Base-by-base conservation (phyloP, 2,329 filamentous ascomycete genomes). In the Trichoderma sp. region DNA sequence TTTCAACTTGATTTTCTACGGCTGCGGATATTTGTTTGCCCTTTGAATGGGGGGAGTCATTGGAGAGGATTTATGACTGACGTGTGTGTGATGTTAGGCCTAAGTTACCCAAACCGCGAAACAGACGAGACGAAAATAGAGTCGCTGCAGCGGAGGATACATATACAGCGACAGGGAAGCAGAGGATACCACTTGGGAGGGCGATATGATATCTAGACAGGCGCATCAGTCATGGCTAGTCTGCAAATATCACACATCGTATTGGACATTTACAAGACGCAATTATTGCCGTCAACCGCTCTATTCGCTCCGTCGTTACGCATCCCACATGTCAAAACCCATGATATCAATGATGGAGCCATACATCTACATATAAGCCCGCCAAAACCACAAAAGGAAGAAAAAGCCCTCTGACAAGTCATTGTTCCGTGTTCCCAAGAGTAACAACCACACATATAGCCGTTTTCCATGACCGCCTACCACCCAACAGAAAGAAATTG, bases 351-450 rank as follows among this genome's bases (percentile, higher is more conserved):
- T 28, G 19, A 41, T 45, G n/a, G 19, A 21, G 28, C n/a, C 15
- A 24, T 21, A 14, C 4, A 15, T 58, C 54, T 52, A 63, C 59
- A 63, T 43, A 19, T 63, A 41, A 50, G 59, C 59, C 58, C 26
- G n/a, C 9, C 43, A 41, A 39, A 55, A 47, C 50, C 28, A n/a
- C 21, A 45, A 45, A 43, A 45, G n/a, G 19, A 34, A 14, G 34
- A 43, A 45, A n/a, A 30, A 15, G 10, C 39, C 21, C 39, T 19
- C n/a, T 21, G 19, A 30, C 48, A 19, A 54, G 50, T 39, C 44
- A 19, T 55, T 63, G n/a, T 63, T 34, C 50, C 59, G 50, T 63
- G 41, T 47, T 55, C 59, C 59, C n/a, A 39, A 51, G 17, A 10
- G 24, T 17, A 55, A 28, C 41, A 39, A 17, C 14, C 26, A 47